Conservation (phyloP, 768 basidiomycete genomes). For the Chalciporus sphaerocephalus region DNA sequence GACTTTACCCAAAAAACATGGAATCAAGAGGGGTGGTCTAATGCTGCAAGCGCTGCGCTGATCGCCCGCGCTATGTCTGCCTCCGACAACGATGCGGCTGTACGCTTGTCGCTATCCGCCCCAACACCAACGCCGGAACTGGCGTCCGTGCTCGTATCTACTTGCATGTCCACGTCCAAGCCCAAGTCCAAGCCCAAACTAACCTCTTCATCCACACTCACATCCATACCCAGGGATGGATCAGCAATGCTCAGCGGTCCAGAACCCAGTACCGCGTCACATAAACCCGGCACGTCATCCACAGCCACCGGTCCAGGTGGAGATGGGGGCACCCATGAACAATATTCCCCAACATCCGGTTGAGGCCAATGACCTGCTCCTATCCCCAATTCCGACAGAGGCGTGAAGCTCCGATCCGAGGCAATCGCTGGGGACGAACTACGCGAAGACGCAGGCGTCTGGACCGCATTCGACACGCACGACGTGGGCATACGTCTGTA, state of each 20-base stretch:
- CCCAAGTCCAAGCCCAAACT: neutral
- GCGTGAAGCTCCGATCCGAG: conserved; percentile 13
- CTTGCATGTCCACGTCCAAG: neutral
- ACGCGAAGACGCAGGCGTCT: conserved; percentile 2
- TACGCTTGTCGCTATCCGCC: neutral
- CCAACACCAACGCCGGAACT: no score
- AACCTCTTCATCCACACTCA: neutral
- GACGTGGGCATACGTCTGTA: conserved; percentile 20
- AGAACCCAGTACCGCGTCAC: neutral
- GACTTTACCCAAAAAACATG: neutral
- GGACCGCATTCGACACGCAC: neutral
- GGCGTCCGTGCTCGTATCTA: neutral
- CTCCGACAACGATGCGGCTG: conserved; percentile 14
- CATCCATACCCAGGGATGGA: neutral
- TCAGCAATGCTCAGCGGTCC: neutral
- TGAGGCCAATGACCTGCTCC: conserved; percentile 25
- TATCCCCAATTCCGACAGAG: conserved; percentile 8
- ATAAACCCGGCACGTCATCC: neutral
- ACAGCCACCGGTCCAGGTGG: neutral
- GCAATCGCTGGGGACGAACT: conserved; percentile 6
- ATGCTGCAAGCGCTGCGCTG: conserved; percentile 17
- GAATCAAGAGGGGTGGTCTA: neutral
- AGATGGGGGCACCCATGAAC: conserved; percentile 21
- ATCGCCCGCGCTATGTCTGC: conserved; percentile 24
- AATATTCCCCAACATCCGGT: conserved; percentile 30